These are phyloP conservation scores for Balansia obtecta DNA, from an alignment of 2,329 filamentous ascomycete species.

Conservation along the genomic window DNA sequence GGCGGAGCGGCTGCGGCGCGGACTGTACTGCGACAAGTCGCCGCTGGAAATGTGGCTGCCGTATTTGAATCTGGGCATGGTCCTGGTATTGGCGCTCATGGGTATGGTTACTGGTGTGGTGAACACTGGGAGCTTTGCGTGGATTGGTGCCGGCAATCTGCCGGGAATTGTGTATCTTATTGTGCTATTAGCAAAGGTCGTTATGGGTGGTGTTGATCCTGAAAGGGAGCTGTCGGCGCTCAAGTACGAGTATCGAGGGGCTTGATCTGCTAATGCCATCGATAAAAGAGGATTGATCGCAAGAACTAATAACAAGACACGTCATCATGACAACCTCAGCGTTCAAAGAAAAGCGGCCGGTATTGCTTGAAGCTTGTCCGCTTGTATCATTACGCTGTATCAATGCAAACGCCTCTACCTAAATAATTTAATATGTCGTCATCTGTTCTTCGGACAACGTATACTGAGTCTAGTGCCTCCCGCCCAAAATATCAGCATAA, in stretches of 20 bases:
- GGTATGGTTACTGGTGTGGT: constrained; percentile 26
- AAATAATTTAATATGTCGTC: background rate
- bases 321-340: too few species aligned
- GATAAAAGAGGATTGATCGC: background rate
- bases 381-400: too few species aligned
- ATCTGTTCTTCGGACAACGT: background rate
- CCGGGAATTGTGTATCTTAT: constrained; percentile 48
- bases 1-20: constrained; percentile 9
- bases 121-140: constrained; percentile 19
- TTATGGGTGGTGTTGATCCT: constrained; percentile 58
- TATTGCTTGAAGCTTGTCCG: too few species aligned
- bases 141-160: constrained; percentile 35
- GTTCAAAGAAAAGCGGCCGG: too few species aligned
- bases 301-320: background rate
- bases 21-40: constrained; percentile 12
- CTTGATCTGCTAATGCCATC: constrained; percentile 23
- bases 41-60: constrained; percentile 49
- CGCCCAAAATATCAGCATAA: background rate
- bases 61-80: constrained; percentile 46
- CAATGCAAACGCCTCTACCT: background rate
- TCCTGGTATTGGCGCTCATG: constrained; percentile 34
- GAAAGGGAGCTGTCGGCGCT: constrained; percentile 49
- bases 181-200: constrained; percentile 47
- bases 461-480: background rate
- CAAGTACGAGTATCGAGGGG: constrained; percentile 56